Percentiles rank a stretch among this genome's conserved stretches.
Evolutionary conservation across 2,329 filamentous ascomycete genomes (phyloP).

Genomic region (Neofusicoccum ribis): DNA sequence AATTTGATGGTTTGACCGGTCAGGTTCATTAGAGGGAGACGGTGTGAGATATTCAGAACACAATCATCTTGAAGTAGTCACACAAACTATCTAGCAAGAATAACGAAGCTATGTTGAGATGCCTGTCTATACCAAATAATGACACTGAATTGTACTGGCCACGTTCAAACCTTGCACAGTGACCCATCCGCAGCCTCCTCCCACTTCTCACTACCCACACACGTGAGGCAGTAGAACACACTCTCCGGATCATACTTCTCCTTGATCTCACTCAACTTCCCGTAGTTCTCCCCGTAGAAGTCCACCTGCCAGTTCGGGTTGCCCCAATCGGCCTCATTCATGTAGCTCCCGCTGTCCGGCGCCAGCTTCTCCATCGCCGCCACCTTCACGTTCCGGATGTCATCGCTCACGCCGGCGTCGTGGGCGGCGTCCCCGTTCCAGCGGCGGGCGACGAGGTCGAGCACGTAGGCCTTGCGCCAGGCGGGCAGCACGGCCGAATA

Average conservation of each 20-base stretch:
- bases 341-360: slow-evolving; percentile 28
- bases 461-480: slow-evolving; percentile 49
- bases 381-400: slow-evolving; percentile 26
- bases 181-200: not conserved
- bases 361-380: slow-evolving; percentile 34
- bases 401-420: slow-evolving; percentile 30
- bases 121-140: no score
- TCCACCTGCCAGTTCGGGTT: slow-evolving; percentile 28
- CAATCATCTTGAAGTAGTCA: no score
- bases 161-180: not conserved
- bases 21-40: no score
- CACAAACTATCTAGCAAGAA: no score
- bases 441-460: slow-evolving; percentile 31
- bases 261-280: not conserved
- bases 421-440: slow-evolving; percentile 26
- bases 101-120: no score
- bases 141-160: no score
- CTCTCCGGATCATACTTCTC: slow-evolving; percentile 3
- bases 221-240: not conserved
- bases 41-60: no score
- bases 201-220: slow-evolving; percentile 1
- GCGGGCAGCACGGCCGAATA: slow-evolving; percentile 53
- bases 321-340: slow-evolving; percentile 33
- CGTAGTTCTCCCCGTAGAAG: slow-evolving; percentile 25
- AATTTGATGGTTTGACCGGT: no score